Percentiles rank a stretch among this genome's conserved stretches.
These are phyloP conservation scores for Mortierella sp. DNA, from an alignment of 371 early-diverging fungal genomes.

Conservation along the genomic window DNA sequence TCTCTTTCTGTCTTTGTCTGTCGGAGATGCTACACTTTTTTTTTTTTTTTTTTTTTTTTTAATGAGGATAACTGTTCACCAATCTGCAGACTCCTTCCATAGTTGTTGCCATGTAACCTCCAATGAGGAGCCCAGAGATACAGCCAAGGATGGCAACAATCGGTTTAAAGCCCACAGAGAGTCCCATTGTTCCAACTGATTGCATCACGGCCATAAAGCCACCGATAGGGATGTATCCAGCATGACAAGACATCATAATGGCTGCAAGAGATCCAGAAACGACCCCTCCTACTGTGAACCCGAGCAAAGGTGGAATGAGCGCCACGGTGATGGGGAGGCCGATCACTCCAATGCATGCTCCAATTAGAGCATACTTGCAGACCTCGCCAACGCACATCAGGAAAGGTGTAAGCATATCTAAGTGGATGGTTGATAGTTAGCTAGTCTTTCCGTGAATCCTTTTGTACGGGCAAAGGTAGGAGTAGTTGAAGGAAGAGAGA, in stretches of 20 bases:
- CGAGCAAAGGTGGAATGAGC: not conserved
- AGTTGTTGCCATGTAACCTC: not conserved
- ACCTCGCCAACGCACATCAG: not conserved
- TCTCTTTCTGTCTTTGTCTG: too few species aligned
- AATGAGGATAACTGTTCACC: too few species aligned
- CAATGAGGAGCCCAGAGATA: not conserved
- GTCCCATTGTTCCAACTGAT: constrained; percentile 4
- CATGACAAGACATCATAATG: not conserved
- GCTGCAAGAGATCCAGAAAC: constrained; percentile 6
- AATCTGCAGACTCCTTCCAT: too few species aligned
- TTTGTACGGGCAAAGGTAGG: too few species aligned
- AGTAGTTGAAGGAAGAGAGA: too few species aligned
- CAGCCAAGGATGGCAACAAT: not conserved
- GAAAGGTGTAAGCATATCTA: not conserved
- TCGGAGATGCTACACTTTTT: too few species aligned
- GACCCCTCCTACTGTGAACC: constrained; percentile 9
- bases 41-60: too few species aligned
- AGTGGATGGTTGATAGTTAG: too few species aligned
- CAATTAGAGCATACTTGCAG: not conserved
- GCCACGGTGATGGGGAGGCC: not conserved
- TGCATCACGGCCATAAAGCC: constrained; percentile 10
- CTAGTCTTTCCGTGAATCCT: too few species aligned
- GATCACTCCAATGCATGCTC: not conserved
- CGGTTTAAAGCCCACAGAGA: not conserved
- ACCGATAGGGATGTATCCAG: not conserved